Conservation (phyloP, 148 eudicot genomes). For the Nepenthes gracilis region DNA sequence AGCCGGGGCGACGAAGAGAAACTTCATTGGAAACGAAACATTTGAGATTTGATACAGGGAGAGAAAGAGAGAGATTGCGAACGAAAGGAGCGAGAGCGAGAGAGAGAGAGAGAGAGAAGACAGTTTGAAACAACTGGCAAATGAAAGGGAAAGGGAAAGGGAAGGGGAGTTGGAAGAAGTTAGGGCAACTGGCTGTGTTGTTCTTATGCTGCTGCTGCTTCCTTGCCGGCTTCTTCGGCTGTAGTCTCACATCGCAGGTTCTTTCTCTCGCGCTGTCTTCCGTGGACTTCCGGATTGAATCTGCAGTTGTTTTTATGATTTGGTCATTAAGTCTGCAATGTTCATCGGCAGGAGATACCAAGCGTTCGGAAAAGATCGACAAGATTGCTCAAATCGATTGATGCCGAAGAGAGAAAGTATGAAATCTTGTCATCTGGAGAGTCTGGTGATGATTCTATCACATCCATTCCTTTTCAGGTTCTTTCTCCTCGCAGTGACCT, state of each 20-base stretch:
- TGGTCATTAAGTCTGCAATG: slow-evolving; percentile 1
- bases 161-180: slow-evolving; percentile 26
- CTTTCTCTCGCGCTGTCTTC: background rate
- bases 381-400: slow-evolving; percentile 22
- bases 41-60: too few relatives aligned
- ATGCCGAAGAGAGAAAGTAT: slow-evolving; percentile 15
- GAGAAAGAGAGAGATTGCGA: too few relatives aligned
- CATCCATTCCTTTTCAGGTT: slow-evolving; percentile 78
- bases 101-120: background rate
- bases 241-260: slow-evolving; percentile 50
- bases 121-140: background rate
- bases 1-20: background rate
- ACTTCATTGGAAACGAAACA: background rate
- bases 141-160: slow-evolving; percentile 55
- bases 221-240: slow-evolving; percentile 65
- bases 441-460: slow-evolving; percentile 55
- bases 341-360: slow-evolving; percentile 17
- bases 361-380: slow-evolving; percentile 20
- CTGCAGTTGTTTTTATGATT: background rate
- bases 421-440: slow-evolving; percentile 53
- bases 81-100: too few relatives aligned
- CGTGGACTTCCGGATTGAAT: background rate
- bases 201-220: slow-evolving; percentile 60
- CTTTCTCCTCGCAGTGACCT: slow-evolving; percentile 1
- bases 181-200: slow-evolving; percentile 30